phyloP scores from a whole-genome alignment of 1,139 yeast species.

The Candida neerlandica region DNA sequence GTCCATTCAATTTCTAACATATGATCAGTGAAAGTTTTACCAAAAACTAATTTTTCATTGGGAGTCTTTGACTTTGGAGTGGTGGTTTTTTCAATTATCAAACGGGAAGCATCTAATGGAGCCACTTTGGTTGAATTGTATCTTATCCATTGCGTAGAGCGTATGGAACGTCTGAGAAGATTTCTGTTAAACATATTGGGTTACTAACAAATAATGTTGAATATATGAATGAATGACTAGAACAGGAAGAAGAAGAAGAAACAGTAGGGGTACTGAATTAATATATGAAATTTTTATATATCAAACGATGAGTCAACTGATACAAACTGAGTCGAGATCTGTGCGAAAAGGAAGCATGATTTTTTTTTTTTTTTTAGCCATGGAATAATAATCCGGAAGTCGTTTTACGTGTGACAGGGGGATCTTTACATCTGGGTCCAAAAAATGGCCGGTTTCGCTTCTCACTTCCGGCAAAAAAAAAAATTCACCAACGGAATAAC shows the following conservation, averaged over 20 bases:
- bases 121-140: slow-evolving; percentile 10
- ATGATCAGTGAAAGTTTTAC: slow-evolving; percentile 85
- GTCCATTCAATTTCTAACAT: slow-evolving; percentile 91
- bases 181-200: neutral
- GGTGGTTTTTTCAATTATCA: slow-evolving; percentile 57
- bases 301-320: slow-evolving; percentile 2
- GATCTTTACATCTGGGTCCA: too few relatives aligned
- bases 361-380: neutral
- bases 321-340: neutral
- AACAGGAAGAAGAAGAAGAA: neutral
- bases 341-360: neutral
- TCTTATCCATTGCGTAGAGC: slow-evolving; percentile 6
- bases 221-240: neutral
- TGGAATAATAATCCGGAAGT: neutral
- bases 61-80: slow-evolving; percentile 72
- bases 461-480: neutral
- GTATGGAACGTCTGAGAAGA: slow-evolving; percentile 3
- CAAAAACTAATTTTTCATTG: slow-evolving; percentile 79
- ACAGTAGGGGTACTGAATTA: neutral
- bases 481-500: neutral
- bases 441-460: neutral
- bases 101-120: slow-evolving; percentile 65
- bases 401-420: too few relatives aligned
- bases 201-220: too few relatives aligned
- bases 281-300: neutral